Conservation (phyloP, 768 basidiomycete species). For the Pulveroboletus ravenelii region DNA sequence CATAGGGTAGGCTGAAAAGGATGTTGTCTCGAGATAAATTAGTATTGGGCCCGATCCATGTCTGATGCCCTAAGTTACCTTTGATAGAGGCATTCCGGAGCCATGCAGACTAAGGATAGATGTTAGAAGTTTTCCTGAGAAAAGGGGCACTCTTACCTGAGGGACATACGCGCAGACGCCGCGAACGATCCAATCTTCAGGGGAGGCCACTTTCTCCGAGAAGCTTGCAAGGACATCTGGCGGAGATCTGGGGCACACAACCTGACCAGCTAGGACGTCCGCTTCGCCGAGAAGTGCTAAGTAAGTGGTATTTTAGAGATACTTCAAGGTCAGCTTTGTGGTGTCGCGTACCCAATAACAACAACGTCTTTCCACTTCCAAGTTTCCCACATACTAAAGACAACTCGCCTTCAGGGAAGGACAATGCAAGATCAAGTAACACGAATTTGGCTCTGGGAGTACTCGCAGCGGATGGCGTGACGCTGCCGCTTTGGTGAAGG, state of each 20-base stretch:
- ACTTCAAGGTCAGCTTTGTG: background rate
- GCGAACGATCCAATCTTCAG: constrained; percentile 70
- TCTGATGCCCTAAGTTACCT: constrained; percentile 11
- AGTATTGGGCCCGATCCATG: constrained; percentile 36
- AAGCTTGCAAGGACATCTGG: constrained; percentile 72
- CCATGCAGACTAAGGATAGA: constrained; percentile 49
- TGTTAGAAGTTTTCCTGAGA: constrained; percentile 3
- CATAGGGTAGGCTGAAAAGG: constrained; percentile 71
- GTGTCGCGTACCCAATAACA: constrained; percentile 53
- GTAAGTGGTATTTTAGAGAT: constrained; percentile 6
- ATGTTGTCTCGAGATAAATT: constrained; percentile 51
- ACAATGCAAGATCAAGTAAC: constrained; percentile 69
- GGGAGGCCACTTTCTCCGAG: constrained; percentile 34
- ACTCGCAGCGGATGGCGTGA: constrained; percentile 50
- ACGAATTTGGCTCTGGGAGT: constrained; percentile 80
- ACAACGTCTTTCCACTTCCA: constrained; percentile 83
- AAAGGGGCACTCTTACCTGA: constrained; percentile 39
- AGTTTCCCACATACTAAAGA: constrained; percentile 86
- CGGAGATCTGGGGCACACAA: constrained; percentile 79
- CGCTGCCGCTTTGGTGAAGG: constrained; percentile 36
- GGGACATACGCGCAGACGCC: constrained; percentile 88
- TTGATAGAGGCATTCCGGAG: constrained; percentile 60
- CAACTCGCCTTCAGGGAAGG: constrained; percentile 75
- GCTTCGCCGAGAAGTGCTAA: constrained; percentile 65
- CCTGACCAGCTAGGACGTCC: constrained; percentile 65